These are phyloP conservation scores for Dictyophora rubrovolvata DNA, from an alignment of 768 basidiomycete genomes.

Conservation along the genomic window DNA sequence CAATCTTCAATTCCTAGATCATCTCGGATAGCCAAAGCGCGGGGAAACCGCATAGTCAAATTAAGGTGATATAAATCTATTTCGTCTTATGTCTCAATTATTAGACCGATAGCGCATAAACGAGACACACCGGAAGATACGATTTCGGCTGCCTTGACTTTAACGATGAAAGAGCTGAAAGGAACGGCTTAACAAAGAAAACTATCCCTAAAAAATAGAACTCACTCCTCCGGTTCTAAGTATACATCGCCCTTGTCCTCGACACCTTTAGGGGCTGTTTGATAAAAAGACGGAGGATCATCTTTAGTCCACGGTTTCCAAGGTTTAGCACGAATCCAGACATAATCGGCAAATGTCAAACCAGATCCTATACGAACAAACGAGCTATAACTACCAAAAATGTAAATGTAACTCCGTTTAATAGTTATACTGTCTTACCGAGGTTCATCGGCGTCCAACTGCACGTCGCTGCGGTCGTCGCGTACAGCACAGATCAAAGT, in stretches of 20 bases:
- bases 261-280: constrained; percentile 45
- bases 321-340: constrained; percentile 70
- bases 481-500: constrained; percentile 82
- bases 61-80: constrained; percentile 76
- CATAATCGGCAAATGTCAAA: constrained; percentile 74
- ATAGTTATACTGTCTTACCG: constrained; percentile 33
- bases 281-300: constrained; percentile 59
- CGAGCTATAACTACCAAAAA: constrained; percentile 54
- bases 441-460: constrained; percentile 47
- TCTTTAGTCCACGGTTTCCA: constrained; percentile 78
- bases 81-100: constrained; percentile 5
- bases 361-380: constrained; percentile 91
- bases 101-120: not conserved
- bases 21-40: constrained; percentile 69
- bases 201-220: not conserved
- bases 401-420: not conserved
- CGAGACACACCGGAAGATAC: constrained; percentile 49
- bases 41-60: constrained; percentile 90
- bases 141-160: constrained; percentile 91
- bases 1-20: constrained; percentile 68
- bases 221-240: constrained; percentile 80
- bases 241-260: constrained; percentile 89
- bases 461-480: constrained; percentile 51
- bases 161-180: constrained; percentile 81
- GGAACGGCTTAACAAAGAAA: constrained; percentile 1